A percentile compares a stretch with the other conserved stretches of the same genome.
Evolutionary conservation across 2,329 filamentous ascomycete genomes (phyloP).

Genomic region (Aciculosporium take): DNA sequence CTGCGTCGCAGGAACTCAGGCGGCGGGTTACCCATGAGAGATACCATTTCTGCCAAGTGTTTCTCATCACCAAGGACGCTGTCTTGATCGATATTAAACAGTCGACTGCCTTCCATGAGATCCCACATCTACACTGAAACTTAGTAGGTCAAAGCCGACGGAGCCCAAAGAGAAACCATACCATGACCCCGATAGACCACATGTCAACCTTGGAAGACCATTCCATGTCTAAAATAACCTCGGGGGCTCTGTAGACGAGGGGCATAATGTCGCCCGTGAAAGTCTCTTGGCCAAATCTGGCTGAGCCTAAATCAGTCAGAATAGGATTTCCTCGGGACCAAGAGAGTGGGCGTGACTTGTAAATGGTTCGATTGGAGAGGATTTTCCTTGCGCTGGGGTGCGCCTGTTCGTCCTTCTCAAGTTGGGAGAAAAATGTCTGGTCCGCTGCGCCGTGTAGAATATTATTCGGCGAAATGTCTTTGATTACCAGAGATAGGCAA

Average conservation of each 20-base stretch:
- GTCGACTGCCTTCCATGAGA: slow-evolving; percentile 16
- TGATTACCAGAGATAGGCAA: neutral
- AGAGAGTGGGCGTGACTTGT: slow-evolving; percentile 14
- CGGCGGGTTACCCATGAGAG: slow-evolving; percentile 21
- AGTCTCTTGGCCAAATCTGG: slow-evolving; percentile 11
- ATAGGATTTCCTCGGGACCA: slow-evolving; percentile 12
- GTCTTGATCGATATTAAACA: slow-evolving; percentile 14
- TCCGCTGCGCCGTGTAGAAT: slow-evolving; percentile 12
- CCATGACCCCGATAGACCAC: slow-evolving; percentile 20
- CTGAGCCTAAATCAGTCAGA: slow-evolving; percentile 19
- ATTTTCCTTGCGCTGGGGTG: slow-evolving; percentile 14
- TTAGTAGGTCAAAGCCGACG: neutral
- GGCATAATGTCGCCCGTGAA: slow-evolving; percentile 20
- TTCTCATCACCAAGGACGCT: slow-evolving; percentile 13
- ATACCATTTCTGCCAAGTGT: slow-evolving; percentile 22
- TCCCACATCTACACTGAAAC: slow-evolving; percentile 17
- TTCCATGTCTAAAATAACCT: slow-evolving; percentile 19
- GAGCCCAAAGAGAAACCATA: slow-evolving; percentile 8
- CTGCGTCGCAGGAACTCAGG: slow-evolving; percentile 19
- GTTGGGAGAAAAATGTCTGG: slow-evolving; percentile 4
- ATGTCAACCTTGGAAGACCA: slow-evolving; percentile 22
- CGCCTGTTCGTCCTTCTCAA: slow-evolving; percentile 8
- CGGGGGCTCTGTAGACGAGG: slow-evolving; percentile 19
- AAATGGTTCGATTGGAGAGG: slow-evolving; percentile 14
- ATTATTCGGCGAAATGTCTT: slow-evolving; percentile 16